phyloP scores from a whole-genome alignment of 768 basidiomycete genomes.

The Lactifluus hygrophoroides region DNA sequence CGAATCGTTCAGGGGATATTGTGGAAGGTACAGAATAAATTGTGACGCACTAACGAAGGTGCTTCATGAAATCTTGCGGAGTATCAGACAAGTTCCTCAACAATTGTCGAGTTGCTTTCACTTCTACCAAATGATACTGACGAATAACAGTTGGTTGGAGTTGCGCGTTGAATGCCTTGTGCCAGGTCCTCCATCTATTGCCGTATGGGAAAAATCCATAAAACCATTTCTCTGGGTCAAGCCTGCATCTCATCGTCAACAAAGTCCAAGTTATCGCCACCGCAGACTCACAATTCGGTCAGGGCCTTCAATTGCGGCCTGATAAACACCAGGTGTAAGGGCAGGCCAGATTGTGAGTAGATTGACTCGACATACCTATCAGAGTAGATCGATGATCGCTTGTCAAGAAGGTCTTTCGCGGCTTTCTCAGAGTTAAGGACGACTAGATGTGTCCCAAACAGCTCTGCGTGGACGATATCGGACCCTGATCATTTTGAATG shows the following conservation, averaged over 20 bases:
- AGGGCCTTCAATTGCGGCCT: conserved; percentile 23
- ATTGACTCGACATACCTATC: conserved; percentile 25
- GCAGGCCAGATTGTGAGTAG: too few species aligned
- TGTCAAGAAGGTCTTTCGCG: conserved; percentile 27
- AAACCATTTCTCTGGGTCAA: conserved; percentile 33
- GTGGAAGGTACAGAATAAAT: neutral
- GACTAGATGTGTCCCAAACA: conserved; percentile 23
- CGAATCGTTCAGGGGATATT: neutral
- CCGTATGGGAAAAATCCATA: conserved; percentile 35
- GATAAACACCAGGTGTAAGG: neutral
- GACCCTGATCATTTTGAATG: conserved; percentile 17
- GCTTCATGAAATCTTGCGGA: conserved; percentile 32
- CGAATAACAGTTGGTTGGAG: conserved; percentile 29
- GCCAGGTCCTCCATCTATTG: conserved; percentile 33
- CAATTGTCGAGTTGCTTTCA: conserved; percentile 27
- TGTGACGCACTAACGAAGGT: conserved; percentile 31
- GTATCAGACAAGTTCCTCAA: conserved; percentile 28
- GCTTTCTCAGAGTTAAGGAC: conserved; percentile 26
- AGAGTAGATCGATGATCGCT: conserved; percentile 27
- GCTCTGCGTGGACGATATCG: conserved; percentile 24
- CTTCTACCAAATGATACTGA: conserved; percentile 28
- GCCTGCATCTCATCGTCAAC: conserved; percentile 24
- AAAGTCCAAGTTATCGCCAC: neutral
- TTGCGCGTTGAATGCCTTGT: conserved; percentile 35
- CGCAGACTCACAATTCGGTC: conserved; percentile 22